These are phyloP conservation scores for Ilex paraguariensis DNA, from an alignment of 305 asterid genomes.

Conservation along the genomic window DNA sequence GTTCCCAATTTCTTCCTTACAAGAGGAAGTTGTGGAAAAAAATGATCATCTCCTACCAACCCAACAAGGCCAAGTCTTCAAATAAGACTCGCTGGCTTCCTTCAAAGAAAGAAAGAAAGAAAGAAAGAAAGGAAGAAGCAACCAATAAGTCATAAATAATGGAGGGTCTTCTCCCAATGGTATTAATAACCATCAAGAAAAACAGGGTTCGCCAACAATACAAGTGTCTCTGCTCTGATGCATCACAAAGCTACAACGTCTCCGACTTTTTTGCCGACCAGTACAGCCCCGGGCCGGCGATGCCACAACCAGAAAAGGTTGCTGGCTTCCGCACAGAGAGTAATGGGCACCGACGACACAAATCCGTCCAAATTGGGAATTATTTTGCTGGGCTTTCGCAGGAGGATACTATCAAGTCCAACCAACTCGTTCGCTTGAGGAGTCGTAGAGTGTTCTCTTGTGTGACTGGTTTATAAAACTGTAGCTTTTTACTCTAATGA, in stretches of 20 bases:
- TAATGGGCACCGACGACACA: conserved; percentile 32
- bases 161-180: conserved; percentile 72
- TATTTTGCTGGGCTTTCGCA: conserved; percentile 11
- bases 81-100: not conserved
- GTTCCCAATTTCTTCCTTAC: not conserved
- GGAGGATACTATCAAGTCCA: conserved; percentile 21
- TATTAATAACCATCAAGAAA: conserved; percentile 44
- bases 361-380: conserved; percentile 30
- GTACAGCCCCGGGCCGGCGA: too few relatives aligned
- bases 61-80: not conserved
- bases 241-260: conserved; percentile 20
- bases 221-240: conserved; percentile 42
- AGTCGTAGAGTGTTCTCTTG: conserved; percentile 68
- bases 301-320: too few relatives aligned
- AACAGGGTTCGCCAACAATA: conserved; percentile 36
- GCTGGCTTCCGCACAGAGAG: conserved; percentile 1
- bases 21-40: not conserved
- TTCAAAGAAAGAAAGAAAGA: too few relatives aligned
- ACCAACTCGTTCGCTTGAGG: conserved; percentile 62
- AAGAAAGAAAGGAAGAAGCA: not conserved
- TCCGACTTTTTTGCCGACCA: conserved; percentile 26
- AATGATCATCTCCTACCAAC: not conserved
- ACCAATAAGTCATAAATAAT: conserved; percentile 6
- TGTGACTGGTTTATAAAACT: conserved; percentile 39
- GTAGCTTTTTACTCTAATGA: too few relatives aligned